Base-by-base conservation (phyloP, 1,139 yeast genomes). In the Arxiozyma slooffiae region DNA sequence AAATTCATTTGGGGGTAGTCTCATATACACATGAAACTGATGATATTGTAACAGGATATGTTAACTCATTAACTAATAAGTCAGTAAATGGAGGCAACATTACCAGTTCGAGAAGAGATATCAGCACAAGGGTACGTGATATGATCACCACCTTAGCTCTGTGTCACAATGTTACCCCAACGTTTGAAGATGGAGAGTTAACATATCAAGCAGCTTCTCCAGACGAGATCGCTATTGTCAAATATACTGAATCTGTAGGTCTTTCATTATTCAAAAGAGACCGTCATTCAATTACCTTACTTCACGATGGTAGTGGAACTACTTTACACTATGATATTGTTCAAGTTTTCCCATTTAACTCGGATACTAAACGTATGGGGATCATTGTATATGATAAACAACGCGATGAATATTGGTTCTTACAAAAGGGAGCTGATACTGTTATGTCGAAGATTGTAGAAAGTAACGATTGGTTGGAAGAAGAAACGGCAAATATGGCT, bases 201-300 rank as follows among this genome's bases (percentile, higher is more conserved):
- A 77, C 88, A 1, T 94, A 90, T 65, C 99, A 94, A 68, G 98
- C 98, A 0, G 97, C 97, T 0, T 90, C 97, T 0, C 99, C 99
- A 0, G 99, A 94, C 71, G 99, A 94, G 67, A 82, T 92, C 56
- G 98, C 99, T 21, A 92, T 94, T 58, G 97, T 94, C 30, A 85
- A 85, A 63, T 94, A 89, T 71, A 86, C 97, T 1, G 95, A 87
- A 56, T 67, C 74, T 5, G 94, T 90, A 37, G 99, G 98, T 0
- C 71, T 94, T 45, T 79, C 87, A 11, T 73, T 94, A 48, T 75
- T 77, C 54, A 83, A 81, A 60, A 79, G 99, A 60, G 98, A 94
- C 66, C 78, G 98, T 51, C 77, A 78, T 52, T 78, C 83, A 8
- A 77, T 92, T 58, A 74, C 87, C 0, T 69, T 92, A 48, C 64